These are phyloP conservation scores for Grosmannia huntii DNA, from an alignment of 2,329 filamentous ascomycete species.

Conservation along the genomic window DNA sequence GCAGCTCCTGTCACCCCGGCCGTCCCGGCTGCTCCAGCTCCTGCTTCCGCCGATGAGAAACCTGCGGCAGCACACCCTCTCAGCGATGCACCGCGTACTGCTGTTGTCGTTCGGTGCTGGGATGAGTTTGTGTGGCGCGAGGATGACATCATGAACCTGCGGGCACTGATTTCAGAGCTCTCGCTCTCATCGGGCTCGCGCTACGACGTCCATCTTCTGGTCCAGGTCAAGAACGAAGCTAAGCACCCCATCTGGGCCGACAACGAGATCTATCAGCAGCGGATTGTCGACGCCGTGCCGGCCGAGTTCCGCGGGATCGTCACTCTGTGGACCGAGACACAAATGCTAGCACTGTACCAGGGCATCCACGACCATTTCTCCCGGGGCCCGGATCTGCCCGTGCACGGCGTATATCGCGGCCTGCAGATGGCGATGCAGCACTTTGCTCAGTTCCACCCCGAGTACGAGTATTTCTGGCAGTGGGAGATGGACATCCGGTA, in stretches of 20 bases:
- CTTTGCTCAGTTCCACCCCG: slow-evolving; percentile 77
- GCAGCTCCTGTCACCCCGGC: not conserved
- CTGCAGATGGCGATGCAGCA: slow-evolving; percentile 91
- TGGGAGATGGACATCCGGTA: slow-evolving; percentile 93
- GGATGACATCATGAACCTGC: slow-evolving; percentile 70
- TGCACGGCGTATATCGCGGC: slow-evolving; percentile 87
- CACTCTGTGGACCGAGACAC: slow-evolving; percentile 85
- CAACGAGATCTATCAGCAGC: slow-evolving; percentile 52
- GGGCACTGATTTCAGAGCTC: slow-evolving; percentile 74
- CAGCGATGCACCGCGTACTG: slow-evolving; percentile 44
- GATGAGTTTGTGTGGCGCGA: slow-evolving; percentile 65
- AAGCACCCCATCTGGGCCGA: slow-evolving; percentile 68
- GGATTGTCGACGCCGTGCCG: slow-evolving; percentile 56
- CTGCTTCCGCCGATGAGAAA: not conserved
- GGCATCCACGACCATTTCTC: slow-evolving; percentile 68
- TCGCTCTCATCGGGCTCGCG: slow-evolving; percentile 70
- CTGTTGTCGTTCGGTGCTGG: slow-evolving; percentile 73
- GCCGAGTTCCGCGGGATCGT: slow-evolving; percentile 80
- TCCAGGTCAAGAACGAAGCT: slow-evolving; percentile 70
- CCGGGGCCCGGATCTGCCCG: slow-evolving; percentile 53
- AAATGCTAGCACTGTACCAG: slow-evolving; percentile 85
- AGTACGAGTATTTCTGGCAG: slow-evolving; percentile 88
- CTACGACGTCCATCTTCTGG: slow-evolving; percentile 74
- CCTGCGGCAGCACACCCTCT: not conserved
- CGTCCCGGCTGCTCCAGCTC: not conserved